These are phyloP conservation scores for Spironucleus salmonicida DNA, from an alignment of 208 protist species.

Conservation along the genomic window DNA sequence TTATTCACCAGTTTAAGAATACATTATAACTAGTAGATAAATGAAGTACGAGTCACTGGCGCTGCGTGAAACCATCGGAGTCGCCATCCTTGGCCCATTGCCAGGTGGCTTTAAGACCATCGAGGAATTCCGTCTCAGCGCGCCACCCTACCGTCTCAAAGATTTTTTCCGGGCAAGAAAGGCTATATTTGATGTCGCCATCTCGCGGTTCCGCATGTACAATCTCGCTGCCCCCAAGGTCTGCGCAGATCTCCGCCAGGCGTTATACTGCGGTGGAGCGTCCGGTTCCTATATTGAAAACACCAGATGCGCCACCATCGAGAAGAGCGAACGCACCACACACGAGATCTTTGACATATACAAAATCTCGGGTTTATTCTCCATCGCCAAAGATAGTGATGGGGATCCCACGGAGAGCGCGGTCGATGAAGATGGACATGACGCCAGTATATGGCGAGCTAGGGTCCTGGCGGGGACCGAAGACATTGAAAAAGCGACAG, in stretches of 20 bases:
- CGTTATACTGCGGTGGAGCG: neutral
- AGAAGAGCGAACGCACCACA: neutral
- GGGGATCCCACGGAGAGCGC: neutral
- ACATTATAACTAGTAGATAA: no score
- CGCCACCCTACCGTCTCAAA: neutral
- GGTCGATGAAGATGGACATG: constrained; percentile 39
- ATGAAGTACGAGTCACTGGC: no score
- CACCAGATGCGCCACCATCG: neutral
- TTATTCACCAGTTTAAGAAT: no score
- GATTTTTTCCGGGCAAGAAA: neutral
- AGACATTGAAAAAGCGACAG: constrained; percentile 46
- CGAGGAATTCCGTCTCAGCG: neutral
- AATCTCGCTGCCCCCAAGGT: neutral
- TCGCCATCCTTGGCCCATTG: neutral
- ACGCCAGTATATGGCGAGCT: constrained; percentile 38
- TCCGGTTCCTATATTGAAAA: constrained; percentile 28
- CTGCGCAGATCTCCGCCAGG: neutral
- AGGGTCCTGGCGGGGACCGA: constrained; percentile 42
- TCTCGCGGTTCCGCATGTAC: neutral
- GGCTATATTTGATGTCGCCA: constrained; percentile 21
- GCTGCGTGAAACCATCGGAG: no score
- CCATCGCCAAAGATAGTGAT: constrained; percentile 46
- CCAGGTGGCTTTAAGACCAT: neutral
- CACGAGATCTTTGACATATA: constrained; percentile 35
- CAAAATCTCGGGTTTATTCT: constrained; percentile 42